A percentile compares a stretch with the other conserved stretches of the same genome.
These are phyloP conservation scores for Rhamnella rubrinervis DNA, from an alignment of 331 rosid genomes.

Conservation along the genomic window DNA sequence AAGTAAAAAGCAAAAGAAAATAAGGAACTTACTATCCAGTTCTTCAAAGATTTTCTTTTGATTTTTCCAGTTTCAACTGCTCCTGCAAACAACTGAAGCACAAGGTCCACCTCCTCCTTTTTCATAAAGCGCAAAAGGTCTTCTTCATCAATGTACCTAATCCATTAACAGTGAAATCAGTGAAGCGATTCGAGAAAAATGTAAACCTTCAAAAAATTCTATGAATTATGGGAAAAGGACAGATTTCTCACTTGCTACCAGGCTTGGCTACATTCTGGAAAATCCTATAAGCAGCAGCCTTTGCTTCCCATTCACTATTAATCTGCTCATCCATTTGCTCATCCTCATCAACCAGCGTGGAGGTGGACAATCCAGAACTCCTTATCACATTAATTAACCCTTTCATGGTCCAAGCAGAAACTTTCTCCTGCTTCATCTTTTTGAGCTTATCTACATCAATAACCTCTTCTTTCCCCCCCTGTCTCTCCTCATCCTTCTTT, in stretches of 20 bases:
- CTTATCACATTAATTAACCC: conserved; percentile 64
- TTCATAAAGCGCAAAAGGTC: conserved; percentile 72
- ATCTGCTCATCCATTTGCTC: conserved; percentile 58
- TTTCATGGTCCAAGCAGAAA: conserved; percentile 94
- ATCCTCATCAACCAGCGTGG: conserved; percentile 40
- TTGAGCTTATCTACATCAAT: conserved; percentile 81
- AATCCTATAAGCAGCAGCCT: conserved; percentile 63
- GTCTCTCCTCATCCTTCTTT: conserved; percentile 36
- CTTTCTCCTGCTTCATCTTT: conserved; percentile 65
- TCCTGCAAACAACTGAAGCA: conserved; percentile 73
- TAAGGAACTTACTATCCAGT: conserved; percentile 62
- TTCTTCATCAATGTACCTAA: conserved; percentile 73
- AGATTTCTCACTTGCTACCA: conserved; percentile 53
- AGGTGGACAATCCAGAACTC: conserved; percentile 64
- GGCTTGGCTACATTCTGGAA: conserved; percentile 71
- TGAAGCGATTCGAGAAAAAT: conserved; percentile 17
- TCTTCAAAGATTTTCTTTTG: conserved; percentile 70
- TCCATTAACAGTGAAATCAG: conserved; percentile 8
- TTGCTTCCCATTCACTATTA: conserved; percentile 78
- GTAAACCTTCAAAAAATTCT: background rate
- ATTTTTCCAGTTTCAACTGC: conserved; percentile 59
- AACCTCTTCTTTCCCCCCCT: conserved; percentile 49
- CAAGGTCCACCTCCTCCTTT: conserved; percentile 62
- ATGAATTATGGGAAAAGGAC: conserved; percentile 1
- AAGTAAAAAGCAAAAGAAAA: background rate